These are phyloP conservation scores for Kurtzmaniella cleridarum DNA, from an alignment of 805 yeast species.

Conservation along the genomic window DNA sequence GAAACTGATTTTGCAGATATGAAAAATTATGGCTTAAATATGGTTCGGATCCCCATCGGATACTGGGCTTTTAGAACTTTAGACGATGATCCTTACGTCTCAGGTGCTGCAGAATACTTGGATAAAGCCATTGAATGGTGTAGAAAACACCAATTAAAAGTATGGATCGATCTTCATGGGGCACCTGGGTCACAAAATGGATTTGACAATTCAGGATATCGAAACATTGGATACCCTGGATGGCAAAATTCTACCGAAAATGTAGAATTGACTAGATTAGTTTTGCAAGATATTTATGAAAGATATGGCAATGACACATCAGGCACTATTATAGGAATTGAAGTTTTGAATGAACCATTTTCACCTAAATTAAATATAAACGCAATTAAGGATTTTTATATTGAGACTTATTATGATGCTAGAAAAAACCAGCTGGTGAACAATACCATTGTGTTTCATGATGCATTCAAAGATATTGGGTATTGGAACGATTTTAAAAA, in stretches of 20 bases:
- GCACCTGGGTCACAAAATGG: constrained; percentile 86
- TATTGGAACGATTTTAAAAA: constrained; percentile 45
- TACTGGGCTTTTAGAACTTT: constrained; percentile 67
- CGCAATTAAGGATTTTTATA: constrained; percentile 23
- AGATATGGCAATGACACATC: constrained; percentile 28
- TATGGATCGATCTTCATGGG: constrained; percentile 76
- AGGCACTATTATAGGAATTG: constrained; percentile 35
- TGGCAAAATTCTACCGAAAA: constrained; percentile 27
- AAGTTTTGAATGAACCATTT: constrained; percentile 37
- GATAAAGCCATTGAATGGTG: constrained; percentile 69
- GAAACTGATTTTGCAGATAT: constrained; percentile 55
- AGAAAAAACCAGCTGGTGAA: constrained; percentile 23
- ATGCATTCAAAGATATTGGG: constrained; percentile 54
- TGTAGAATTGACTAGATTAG: constrained; percentile 24
- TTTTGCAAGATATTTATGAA: constrained; percentile 25
- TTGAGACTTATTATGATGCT: constrained; percentile 26
- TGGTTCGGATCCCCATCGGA: constrained; percentile 74
- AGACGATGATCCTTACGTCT: constrained; percentile 56
- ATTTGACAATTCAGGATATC: constrained; percentile 72
- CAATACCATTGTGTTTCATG: constrained; percentile 53
- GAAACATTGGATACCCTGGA: constrained; percentile 38
- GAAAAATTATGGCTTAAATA: constrained; percentile 50
- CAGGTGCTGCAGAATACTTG: constrained; percentile 60
- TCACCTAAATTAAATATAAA: constrained; percentile 18
- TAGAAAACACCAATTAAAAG: constrained; percentile 50